Evolutionary conservation across 306 rosid species (phyloP).

Genomic region (Quercus engelmannii): DNA sequence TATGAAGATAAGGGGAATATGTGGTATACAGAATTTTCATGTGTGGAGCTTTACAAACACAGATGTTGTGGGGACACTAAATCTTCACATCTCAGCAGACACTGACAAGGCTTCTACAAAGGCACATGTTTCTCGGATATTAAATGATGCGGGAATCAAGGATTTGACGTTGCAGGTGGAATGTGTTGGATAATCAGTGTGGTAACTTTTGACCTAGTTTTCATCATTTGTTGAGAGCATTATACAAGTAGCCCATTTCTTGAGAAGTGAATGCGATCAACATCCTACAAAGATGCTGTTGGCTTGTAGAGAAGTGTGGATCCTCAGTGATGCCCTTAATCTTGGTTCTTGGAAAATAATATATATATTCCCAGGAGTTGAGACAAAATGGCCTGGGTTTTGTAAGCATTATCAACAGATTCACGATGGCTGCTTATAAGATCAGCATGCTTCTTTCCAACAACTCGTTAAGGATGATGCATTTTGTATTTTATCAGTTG

Average conservation of each 20-base stretch:
- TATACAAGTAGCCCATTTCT: not conserved
- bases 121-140: slow-evolving; percentile 53
- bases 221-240: slow-evolving; percentile 13
- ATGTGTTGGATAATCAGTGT: slow-evolving; percentile 22
- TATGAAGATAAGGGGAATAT: slow-evolving; percentile 58
- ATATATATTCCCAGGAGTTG: not conserved
- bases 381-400: not conserved
- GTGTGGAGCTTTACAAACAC: slow-evolving; percentile 84
- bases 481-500: not conserved
- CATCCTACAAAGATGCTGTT: not conserved
- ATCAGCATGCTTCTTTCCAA: not conserved
- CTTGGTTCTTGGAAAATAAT: not conserved
- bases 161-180: slow-evolving; percentile 92
- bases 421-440: not conserved
- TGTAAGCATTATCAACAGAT: not conserved
- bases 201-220: not conserved
- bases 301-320: not conserved
- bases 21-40: slow-evolving; percentile 62
- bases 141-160: slow-evolving; percentile 69
- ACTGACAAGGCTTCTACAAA: slow-evolving; percentile 52
- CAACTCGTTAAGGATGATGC: not conserved
- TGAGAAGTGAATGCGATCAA: not conserved
- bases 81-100: slow-evolving; percentile 66
- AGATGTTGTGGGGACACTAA: slow-evolving; percentile 80
- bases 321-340: not conserved